These are phyloP conservation scores for Pichia sp. DNA, from an alignment of 1,139 yeast genomes.

Conservation along the genomic window DNA sequence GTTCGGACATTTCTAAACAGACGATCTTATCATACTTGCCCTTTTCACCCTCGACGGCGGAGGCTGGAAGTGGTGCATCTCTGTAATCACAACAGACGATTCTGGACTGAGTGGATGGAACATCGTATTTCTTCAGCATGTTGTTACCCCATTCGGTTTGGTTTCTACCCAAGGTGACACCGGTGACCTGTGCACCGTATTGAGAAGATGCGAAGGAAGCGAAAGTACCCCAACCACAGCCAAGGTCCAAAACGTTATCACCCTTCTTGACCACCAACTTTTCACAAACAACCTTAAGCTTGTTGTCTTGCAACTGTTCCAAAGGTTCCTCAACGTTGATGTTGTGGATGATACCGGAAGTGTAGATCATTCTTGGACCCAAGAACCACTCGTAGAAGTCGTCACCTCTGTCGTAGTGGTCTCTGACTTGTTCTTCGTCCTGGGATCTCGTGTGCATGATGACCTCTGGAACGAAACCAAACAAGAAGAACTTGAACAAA, in stretches of 20 bases:
- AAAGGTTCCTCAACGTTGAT: conserved; percentile 68
- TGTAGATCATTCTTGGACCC: conserved; percentile 93
- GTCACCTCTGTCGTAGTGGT: conserved; percentile 94
- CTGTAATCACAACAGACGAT: conserved; percentile 86
- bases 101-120: conserved; percentile 62
- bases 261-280: conserved; percentile 72
- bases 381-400: conserved; percentile 92
- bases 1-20: conserved; percentile 94
- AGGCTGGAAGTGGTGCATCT: conserved; percentile 69
- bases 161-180: conserved; percentile 83
- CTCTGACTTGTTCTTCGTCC: conserved; percentile 95
- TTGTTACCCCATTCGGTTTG: conserved; percentile 88
- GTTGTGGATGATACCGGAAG: conserved; percentile 80
- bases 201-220: conserved; percentile 80
- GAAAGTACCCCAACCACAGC: conserved; percentile 97
- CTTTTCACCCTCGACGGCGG: conserved; percentile 34
- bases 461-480: conserved; percentile 92
- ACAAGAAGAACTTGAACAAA: conserved; percentile 73
- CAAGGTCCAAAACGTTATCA: conserved; percentile 75
- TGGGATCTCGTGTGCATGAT: conserved; percentile 88
- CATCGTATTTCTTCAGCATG: conserved; percentile 64
- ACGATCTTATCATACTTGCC: conserved; percentile 75
- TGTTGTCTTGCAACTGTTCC: conserved; percentile 88
- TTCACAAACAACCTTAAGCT: conserved; percentile 81
- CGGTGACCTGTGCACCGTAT: conserved; percentile 84